These are phyloP conservation scores for Yarrowia porcina DNA, from an alignment of 805 yeast species.

Conservation along the genomic window DNA sequence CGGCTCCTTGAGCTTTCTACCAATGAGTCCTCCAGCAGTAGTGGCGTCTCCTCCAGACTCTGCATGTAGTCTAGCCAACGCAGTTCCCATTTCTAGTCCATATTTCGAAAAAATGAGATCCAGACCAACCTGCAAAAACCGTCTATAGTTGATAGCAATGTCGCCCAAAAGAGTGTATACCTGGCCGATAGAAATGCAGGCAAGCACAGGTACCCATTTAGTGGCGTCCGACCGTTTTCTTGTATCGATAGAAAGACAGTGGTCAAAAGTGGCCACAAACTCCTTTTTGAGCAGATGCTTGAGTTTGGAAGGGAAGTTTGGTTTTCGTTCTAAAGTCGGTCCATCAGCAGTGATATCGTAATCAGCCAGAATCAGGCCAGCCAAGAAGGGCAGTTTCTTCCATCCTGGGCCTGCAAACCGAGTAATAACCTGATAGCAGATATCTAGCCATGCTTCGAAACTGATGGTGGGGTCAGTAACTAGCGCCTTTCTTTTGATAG, in stretches of 20 bases:
- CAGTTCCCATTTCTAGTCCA: conserved; percentile 8
- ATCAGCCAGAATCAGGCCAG: conserved; percentile 28
- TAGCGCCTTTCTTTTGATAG: conserved; percentile 30
- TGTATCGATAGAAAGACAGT: conserved; percentile 5
- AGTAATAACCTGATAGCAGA: conserved; percentile 26
- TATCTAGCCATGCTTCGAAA: conserved; percentile 29
- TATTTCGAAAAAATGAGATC: conserved; percentile 5
- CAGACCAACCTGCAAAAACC: conserved; percentile 15
- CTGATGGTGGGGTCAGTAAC: conserved; percentile 34
- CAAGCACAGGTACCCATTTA: conserved; percentile 15
- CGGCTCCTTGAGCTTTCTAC: conserved; percentile 6
- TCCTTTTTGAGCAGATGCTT: conserved; percentile 6
- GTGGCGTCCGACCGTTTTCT: conserved; percentile 10
- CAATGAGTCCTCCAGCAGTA: not conserved
- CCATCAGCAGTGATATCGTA: conserved; percentile 9
- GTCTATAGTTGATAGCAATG: conserved; percentile 1
- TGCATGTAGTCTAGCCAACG: not conserved
- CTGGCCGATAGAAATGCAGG: conserved; percentile 16
- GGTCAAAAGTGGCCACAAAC: conserved; percentile 9
- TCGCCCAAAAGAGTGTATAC: conserved; percentile 6
- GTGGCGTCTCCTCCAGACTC: not conserved
- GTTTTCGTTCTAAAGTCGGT: not conserved
- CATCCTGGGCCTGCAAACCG: conserved; percentile 26
- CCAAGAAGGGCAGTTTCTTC: conserved; percentile 30
- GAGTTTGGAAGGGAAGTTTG: not conserved